Evolutionary conservation across 2,329 filamentous ascomycete genomes (phyloP).

Genomic region (Clonostachys sp.): DNA sequence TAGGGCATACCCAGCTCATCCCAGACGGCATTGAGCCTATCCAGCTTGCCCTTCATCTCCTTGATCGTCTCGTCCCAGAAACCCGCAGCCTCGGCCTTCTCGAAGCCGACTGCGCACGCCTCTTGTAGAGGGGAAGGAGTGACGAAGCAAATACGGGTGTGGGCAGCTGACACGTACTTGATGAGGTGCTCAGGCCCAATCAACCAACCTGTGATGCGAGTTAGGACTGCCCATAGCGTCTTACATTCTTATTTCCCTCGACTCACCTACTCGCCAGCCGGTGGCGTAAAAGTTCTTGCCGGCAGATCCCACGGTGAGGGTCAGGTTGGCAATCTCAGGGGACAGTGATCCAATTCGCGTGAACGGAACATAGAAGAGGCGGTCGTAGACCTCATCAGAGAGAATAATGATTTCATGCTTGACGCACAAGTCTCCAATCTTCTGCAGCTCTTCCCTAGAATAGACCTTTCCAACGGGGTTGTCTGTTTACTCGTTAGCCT

Average conservation of each 20-base stretch:
- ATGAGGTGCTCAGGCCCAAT: conserved; percentile 87
- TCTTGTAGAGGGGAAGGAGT: conserved; percentile 92
- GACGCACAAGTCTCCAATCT: conserved; percentile 83
- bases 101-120: conserved; percentile 89
- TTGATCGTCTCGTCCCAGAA: conserved; percentile 83
- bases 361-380: conserved; percentile 92
- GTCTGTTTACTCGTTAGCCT: conserved; percentile 40
- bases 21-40: conserved; percentile 79
- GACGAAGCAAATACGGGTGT: conserved; percentile 94
- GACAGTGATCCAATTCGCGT: conserved; percentile 88
- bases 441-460: conserved; percentile 74
- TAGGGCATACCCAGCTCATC: conserved; percentile 73
- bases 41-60: conserved; percentile 89
- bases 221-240: background rate
- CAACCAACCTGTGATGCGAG: conserved; percentile 60
- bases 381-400: conserved; percentile 90
- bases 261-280: conserved; percentile 78
- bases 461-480: conserved; percentile 98
- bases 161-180: conserved; percentile 85
- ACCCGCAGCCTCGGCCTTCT: conserved; percentile 75
- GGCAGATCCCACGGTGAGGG: conserved; percentile 89
- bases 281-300: conserved; percentile 99
- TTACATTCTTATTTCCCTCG: background rate
- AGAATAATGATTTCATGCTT: conserved; percentile 93
- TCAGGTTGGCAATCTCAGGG: conserved; percentile 82